Evolutionary conservation across 768 basidiomycete genomes (phyloP).

Genomic region (Crassisporium funariophilum): DNA sequence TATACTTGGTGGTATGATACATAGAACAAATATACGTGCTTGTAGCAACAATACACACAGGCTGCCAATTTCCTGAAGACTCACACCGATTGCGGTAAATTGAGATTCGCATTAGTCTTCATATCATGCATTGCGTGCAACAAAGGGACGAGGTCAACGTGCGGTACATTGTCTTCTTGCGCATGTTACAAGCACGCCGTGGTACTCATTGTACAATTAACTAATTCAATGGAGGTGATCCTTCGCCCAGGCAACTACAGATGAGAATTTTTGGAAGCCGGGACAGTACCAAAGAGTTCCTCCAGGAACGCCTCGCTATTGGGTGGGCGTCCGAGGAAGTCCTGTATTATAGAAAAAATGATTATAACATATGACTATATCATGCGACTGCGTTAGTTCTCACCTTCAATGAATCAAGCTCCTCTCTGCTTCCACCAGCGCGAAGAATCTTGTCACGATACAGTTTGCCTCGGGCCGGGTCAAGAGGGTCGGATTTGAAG

Average conservation of each 20-base stretch:
- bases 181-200: too few relatives aligned
- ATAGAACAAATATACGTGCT: background rate
- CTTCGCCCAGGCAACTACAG: constrained; percentile 12
- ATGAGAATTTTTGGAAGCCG: constrained; percentile 30
- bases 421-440: constrained; percentile 79
- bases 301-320: constrained; percentile 76
- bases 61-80: too few relatives aligned
- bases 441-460: constrained; percentile 79
- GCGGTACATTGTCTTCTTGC: too few relatives aligned
- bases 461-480: constrained; percentile 60
- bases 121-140: too few relatives aligned
- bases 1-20: background rate
- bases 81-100: too few relatives aligned
- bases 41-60: too few relatives aligned
- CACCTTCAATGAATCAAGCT: constrained; percentile 77
- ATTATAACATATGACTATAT: constrained; percentile 1
- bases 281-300: constrained; percentile 56
- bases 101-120: too few relatives aligned
- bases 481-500: constrained; percentile 80
- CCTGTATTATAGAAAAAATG: constrained; percentile 37
- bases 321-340: constrained; percentile 77
- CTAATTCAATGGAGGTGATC: too few relatives aligned
- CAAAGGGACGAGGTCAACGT: too few relatives aligned
- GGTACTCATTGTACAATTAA: too few relatives aligned
- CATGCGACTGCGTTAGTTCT: constrained; percentile 4